Conservation (phyloP, 164 flowering plant species). For the Malania oleifera region DNA sequence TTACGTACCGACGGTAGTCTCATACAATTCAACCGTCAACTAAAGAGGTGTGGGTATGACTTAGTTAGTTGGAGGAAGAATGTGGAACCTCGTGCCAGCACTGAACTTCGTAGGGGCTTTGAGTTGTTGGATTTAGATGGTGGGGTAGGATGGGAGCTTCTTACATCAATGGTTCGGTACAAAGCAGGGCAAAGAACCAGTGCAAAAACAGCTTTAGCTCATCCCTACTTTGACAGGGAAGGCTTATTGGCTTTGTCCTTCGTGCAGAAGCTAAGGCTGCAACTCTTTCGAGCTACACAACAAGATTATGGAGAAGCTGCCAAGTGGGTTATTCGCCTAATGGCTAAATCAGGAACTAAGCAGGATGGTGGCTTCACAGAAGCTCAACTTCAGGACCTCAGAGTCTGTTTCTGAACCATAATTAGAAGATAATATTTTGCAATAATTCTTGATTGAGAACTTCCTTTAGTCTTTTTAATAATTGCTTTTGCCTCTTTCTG, state of each 20-base stretch:
- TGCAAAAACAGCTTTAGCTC: conserved; percentile 88
- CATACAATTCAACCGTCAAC: conserved; percentile 92
- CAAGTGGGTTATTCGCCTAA: conserved; percentile 64
- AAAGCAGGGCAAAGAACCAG: conserved; percentile 86
- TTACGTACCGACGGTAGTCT: conserved; percentile 72
- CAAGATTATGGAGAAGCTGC: conserved; percentile 87
- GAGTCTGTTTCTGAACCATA: conserved; percentile 39
- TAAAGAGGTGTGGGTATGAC: conserved; percentile 82
- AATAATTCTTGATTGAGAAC: not conserved
- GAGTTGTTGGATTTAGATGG: conserved; percentile 85
- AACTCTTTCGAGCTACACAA: conserved; percentile 75
- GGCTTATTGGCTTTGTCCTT: conserved; percentile 73
- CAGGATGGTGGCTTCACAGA: conserved; percentile 92
- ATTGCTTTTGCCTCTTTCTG: not conserved
- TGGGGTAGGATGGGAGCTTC: conserved; percentile 94
- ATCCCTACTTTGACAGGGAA: conserved; percentile 87
- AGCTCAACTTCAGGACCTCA: conserved; percentile 81
- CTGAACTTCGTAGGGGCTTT: conserved; percentile 82
- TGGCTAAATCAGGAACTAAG: conserved; percentile 94
- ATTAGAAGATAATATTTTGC: not conserved
- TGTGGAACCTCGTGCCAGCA: conserved; percentile 76
- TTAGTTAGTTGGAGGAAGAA: conserved; percentile 69
- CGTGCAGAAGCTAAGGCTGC: conserved; percentile 78
- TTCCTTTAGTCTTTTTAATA: not conserved
- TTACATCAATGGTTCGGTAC: conserved; percentile 89